These are phyloP conservation scores for Colletotrichum sp. DNA, from an alignment of 2,329 filamentous ascomycete species.

Conservation along the genomic window DNA sequence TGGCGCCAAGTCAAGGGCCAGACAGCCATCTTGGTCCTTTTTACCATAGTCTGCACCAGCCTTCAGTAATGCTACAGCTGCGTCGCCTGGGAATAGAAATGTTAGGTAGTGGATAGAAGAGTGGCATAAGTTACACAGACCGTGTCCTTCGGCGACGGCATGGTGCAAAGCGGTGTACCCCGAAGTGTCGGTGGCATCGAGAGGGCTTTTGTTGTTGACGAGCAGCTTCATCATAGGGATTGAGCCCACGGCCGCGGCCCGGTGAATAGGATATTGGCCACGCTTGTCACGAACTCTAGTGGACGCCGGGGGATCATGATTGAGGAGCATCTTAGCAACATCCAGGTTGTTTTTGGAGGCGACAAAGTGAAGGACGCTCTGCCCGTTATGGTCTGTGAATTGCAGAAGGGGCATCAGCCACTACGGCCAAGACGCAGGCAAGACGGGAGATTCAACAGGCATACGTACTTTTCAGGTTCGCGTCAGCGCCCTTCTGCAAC, in stretches of 20 bases:
- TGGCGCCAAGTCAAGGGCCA: slow-evolving; percentile 83
- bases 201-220: slow-evolving; percentile 76
- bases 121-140: slow-evolving; percentile 35
- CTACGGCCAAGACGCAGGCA: background rate
- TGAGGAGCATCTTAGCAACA: slow-evolving; percentile 77
- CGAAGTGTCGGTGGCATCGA: slow-evolving; percentile 82
- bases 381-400: slow-evolving; percentile 66
- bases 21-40: slow-evolving; percentile 71
- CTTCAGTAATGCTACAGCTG: slow-evolving; percentile 82
- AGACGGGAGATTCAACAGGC: background rate
- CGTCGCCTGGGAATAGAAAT: slow-evolving; percentile 62
- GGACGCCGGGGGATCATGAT: slow-evolving; percentile 71
- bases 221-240: slow-evolving; percentile 86
- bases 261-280: slow-evolving; percentile 89
- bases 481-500: slow-evolving; percentile 71
- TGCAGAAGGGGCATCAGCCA: background rate
- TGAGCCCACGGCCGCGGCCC: slow-evolving; percentile 88
- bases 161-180: slow-evolving; percentile 93
- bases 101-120: background rate
- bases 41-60: slow-evolving; percentile 84
- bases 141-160: slow-evolving; percentile 76
- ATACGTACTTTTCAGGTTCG: slow-evolving; percentile 71
- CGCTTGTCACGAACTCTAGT: slow-evolving; percentile 82
- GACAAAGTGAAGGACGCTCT: slow-evolving; percentile 90
- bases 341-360: slow-evolving; percentile 90